Conservation (phyloP, 2,329 filamentous ascomycete species). For the Tolypocladium tropicale region DNA sequence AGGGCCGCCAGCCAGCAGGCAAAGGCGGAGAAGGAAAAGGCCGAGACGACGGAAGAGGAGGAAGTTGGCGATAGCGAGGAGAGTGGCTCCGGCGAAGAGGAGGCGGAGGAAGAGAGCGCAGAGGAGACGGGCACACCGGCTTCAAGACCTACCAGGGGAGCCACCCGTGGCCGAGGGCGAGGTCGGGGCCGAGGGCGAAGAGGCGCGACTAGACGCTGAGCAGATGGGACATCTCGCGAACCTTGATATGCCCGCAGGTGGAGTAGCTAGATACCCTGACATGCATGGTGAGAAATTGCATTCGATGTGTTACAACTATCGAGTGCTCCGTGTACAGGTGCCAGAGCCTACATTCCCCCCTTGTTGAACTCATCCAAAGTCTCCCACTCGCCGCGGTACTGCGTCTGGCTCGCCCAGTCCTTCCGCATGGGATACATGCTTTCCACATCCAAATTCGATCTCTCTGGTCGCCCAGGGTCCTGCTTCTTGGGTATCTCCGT, state of each 20-base stretch:
- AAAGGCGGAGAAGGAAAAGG: constrained; percentile 15
- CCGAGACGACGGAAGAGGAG: constrained; percentile 22
- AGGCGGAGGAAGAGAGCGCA: constrained; percentile 22
- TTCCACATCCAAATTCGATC: constrained; percentile 21
- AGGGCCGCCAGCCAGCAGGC: constrained; percentile 30
- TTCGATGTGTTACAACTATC: background rate
- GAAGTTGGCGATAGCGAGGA: constrained; percentile 27
- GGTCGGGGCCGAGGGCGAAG: constrained; percentile 21
- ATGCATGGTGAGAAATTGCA: background rate
- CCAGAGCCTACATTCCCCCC: background rate
- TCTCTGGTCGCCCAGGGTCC: constrained; percentile 15
- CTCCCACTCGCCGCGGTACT: constrained; percentile 34
- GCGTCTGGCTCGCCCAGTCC: constrained; percentile 28
- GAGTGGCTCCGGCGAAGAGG: constrained; percentile 20
- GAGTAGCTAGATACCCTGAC: background rate
- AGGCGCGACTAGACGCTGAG: constrained; percentile 13
- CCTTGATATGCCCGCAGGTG: background rate
- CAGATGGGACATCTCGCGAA: constrained; percentile 4
- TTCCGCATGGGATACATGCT: constrained; percentile 23
- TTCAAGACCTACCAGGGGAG: constrained; percentile 24
- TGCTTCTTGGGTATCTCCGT: constrained; percentile 19
- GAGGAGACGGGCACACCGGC: constrained; percentile 27
- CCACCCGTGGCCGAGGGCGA: constrained; percentile 21
- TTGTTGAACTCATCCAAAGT: constrained; percentile 3
- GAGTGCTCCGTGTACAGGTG: background rate